A percentile compares a stretch with the other conserved stretches of the same genome.
Conservation (phyloP, 257 asterid species). For the Solanum sejunctum region DNA sequence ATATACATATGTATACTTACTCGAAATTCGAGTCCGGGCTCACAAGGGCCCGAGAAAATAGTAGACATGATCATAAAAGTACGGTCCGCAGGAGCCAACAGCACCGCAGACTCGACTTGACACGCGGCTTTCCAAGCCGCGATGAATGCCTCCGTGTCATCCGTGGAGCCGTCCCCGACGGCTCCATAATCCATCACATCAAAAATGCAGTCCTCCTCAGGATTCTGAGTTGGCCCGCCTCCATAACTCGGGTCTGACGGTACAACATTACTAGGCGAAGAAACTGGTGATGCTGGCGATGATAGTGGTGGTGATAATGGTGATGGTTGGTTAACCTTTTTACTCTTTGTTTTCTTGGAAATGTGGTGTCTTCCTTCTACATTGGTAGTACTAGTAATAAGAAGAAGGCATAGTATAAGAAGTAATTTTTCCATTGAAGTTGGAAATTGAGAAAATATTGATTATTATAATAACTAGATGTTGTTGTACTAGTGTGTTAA, state of each 20-base stretch:
- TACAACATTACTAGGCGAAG: conserved; percentile 2
- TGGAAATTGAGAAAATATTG: neutral
- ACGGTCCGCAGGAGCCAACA: conserved; percentile 44
- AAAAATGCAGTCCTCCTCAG: conserved; percentile 32
- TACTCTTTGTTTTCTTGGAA: conserved; percentile 24
- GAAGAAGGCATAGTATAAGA: neutral
- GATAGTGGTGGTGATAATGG: neutral
- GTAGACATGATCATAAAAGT: conserved; percentile 65
- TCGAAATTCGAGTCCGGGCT: conserved; percentile 70
- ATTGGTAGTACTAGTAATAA: neutral
- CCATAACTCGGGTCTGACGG: conserved; percentile 1
- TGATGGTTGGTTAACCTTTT: neutral
- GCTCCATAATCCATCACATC: conserved; percentile 68
- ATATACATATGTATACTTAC: conserved; percentile 12
- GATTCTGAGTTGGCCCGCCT: neutral
- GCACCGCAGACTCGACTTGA: conserved; percentile 42
- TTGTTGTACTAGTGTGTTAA: neutral
- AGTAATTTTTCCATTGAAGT: conserved; percentile 20
- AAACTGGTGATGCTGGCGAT: neutral
- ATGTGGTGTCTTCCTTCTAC: conserved; percentile 34
- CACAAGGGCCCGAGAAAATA: conserved; percentile 84
- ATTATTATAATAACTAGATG: neutral
- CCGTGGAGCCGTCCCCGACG: conserved; percentile 58
- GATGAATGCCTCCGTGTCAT: conserved; percentile 79
- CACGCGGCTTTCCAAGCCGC: conserved; percentile 91